Base-by-base conservation (phyloP, 225 moss, liverwort and hornwort genomes). In the Rhytidiadelphus loreus region DNA sequence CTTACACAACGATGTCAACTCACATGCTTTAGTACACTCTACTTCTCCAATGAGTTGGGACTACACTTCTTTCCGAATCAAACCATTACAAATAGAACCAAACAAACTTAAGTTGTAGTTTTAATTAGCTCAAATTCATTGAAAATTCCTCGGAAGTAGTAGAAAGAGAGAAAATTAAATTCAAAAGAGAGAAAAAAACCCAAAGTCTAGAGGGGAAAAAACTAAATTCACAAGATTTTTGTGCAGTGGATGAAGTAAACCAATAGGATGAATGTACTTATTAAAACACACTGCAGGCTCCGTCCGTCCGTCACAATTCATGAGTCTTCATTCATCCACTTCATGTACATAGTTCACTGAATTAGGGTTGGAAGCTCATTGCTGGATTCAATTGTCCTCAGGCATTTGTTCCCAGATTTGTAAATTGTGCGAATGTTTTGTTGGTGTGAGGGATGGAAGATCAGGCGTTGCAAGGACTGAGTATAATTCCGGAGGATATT, bases 21-120 rank as follows among this genome's bases (percentile, higher is more conserved):
- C 3, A 37, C 18, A 33, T 2, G 1, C 39, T 69, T 69, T 2
- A 21, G 2, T 6, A 22, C 60, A 80, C 29, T 83, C 85, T 91
- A 91, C 86, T 94, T 94, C 93, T 95, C 91, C 11, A 92, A 93
- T 13, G 95, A 94, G 48, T 95, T 93, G 50, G 93, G 93, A n/a
- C n/a, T 92, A 52, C 83, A 62, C 92, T 96, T 93, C 90, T 96
- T 93, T 80, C 90, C 82, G 48, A 95, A 96, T 44, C 94, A 92
- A 73, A 96, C 91, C 64, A 95, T 88, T 94, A 86, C 88, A 18
- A 57, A 70, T 76, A n/a, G n/a, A 11, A 66, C 7, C 25, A 0
- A 83, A 66, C 44, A 28, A 72, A 18, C 21, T 59, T 43, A 9
- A 71, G 14, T 6, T 15, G 24, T 71, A 5, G 0, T 0, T n/a